Conservation (phyloP, 2,329 filamentous ascomycete genomes). For the Pseudogymnoascus sp. region DNA sequence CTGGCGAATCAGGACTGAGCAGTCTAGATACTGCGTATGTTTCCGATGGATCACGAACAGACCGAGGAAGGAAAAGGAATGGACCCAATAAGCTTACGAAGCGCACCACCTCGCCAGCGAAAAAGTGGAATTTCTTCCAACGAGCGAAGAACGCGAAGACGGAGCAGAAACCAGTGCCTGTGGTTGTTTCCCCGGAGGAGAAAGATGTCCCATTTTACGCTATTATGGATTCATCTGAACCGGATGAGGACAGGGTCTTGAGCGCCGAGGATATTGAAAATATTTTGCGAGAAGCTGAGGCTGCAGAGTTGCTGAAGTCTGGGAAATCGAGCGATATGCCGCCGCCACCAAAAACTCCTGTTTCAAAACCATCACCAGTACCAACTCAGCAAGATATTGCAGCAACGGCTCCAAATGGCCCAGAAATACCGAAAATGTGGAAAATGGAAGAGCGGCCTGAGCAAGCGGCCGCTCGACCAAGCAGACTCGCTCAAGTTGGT, state of each 20-base stretch:
- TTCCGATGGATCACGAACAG: conserved; percentile 49
- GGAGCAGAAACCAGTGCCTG: conserved; percentile 33
- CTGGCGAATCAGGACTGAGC: conserved; percentile 42
- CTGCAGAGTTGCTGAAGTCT: conserved; percentile 24
- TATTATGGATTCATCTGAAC: conserved; percentile 52
- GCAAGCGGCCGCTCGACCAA: conserved; percentile 29
- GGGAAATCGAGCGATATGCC: neutral
- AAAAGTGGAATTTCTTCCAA: conserved; percentile 60
- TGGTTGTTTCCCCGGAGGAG: conserved; percentile 43
- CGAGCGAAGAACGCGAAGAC: conserved; percentile 40
- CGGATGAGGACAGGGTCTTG: conserved; percentile 22
- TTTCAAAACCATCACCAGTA: neutral
- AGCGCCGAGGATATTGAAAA: conserved; percentile 36
- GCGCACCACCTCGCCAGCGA: conserved; percentile 42
- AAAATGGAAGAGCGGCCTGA: conserved; percentile 4
- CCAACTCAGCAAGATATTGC: neutral
- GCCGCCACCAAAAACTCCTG: neutral
- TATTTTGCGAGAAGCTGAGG: conserved; percentile 44
- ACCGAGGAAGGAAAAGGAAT: conserved; percentile 31
- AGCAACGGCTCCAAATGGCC: neutral
- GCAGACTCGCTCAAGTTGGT: conserved; percentile 72
- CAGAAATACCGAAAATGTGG: conserved; percentile 9
- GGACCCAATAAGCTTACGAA: conserved; percentile 51
- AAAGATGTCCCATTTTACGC: conserved; percentile 53
- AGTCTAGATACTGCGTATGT: conserved; percentile 53